Percentiles rank a stretch among this genome's conserved stretches.
Conservation (phyloP, 495 filamentous ascomycete genomes). For the Talaromyces borbonicus region DNA sequence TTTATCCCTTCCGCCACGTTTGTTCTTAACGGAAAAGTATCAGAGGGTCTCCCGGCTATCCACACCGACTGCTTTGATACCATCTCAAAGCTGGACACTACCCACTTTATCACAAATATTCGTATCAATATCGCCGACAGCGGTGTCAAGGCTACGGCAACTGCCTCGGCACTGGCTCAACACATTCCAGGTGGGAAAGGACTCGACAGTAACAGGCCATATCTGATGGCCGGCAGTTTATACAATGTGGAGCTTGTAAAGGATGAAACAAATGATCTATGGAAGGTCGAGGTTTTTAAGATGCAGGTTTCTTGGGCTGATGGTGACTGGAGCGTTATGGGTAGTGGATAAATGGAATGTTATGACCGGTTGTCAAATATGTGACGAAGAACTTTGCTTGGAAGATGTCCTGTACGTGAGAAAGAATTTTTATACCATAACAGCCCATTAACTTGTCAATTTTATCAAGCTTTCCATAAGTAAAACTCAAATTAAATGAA, state of each 20-base stretch:
- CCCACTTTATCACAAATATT: conserved; percentile 21
- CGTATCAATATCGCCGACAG: conserved; percentile 19
- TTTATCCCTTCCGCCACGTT: conserved; percentile 9
- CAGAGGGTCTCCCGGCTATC: conserved; percentile 15
- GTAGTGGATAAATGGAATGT: too few relatives aligned
- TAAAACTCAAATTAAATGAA: too few relatives aligned
- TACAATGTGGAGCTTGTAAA: conserved; percentile 19
- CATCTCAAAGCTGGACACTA: conserved; percentile 22
- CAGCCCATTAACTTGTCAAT: too few relatives aligned
- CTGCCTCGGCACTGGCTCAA: conserved; percentile 17
- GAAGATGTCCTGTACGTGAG: too few relatives aligned
- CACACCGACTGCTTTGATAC: conserved; percentile 9
- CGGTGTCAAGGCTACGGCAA: conserved; percentile 12
- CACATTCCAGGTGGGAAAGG: conserved; percentile 19
- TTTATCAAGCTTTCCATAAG: too few relatives aligned
- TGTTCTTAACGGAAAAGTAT: conserved; percentile 12
- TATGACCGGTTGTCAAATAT: too few relatives aligned
- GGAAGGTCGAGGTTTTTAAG: conserved; percentile 18
- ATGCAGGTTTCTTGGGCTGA: conserved; percentile 19
- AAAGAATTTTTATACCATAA: too few relatives aligned
- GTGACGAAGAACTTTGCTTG: too few relatives aligned
- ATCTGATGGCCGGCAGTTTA: conserved; percentile 11
- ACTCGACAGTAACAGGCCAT: conserved; percentile 6
- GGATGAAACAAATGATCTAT: conserved; percentile 17
- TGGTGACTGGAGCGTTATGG: conserved; percentile 11